A percentile compares a stretch with the other conserved stretches of the same genome.
These are phyloP conservation scores for Eleusine indica DNA, from an alignment of 176 grass and related monocot species.

Conservation along the genomic window DNA sequence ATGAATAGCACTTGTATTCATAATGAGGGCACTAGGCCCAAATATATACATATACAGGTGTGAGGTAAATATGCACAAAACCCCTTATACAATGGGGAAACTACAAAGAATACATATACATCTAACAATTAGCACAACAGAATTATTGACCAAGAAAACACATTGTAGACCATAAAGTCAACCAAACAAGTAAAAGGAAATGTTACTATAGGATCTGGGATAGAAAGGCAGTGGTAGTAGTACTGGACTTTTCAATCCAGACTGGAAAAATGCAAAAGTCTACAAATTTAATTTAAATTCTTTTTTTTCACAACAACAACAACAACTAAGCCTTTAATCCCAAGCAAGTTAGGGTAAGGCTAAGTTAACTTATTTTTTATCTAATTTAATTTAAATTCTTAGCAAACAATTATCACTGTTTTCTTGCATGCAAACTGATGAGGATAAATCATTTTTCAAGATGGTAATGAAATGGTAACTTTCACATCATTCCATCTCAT, in stretches of 20 bases:
- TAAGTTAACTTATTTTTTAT: too few relatives aligned
- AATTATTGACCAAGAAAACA: conserved; percentile 18
- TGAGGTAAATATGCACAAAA: too few relatives aligned
- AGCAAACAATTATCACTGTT: background rate
- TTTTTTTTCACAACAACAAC: too few relatives aligned
- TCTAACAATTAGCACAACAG: background rate
- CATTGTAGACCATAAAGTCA: conserved; percentile 3
- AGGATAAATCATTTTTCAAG: background rate
- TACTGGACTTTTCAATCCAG: background rate
- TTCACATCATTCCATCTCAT: background rate
- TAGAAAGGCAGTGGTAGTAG: background rate
- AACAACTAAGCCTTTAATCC: too few relatives aligned
- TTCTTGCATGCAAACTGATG: background rate
- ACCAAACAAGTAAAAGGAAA: conserved; percentile 6
- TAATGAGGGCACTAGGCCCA: too few relatives aligned
- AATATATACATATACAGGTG: too few relatives aligned
- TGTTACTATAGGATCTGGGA: background rate
- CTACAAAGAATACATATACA: too few relatives aligned
- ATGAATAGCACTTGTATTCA: too few relatives aligned
- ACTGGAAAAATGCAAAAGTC: background rate
- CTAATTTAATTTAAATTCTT: background rate
- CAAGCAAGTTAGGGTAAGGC: too few relatives aligned
- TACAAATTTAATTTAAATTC: background rate
- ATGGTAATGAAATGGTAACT: background rate
- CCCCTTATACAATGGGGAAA: too few relatives aligned